These are phyloP conservation scores for Penicillium decumbens DNA, from an alignment of 2,329 filamentous ascomycete genomes.

Conservation along the genomic window DNA sequence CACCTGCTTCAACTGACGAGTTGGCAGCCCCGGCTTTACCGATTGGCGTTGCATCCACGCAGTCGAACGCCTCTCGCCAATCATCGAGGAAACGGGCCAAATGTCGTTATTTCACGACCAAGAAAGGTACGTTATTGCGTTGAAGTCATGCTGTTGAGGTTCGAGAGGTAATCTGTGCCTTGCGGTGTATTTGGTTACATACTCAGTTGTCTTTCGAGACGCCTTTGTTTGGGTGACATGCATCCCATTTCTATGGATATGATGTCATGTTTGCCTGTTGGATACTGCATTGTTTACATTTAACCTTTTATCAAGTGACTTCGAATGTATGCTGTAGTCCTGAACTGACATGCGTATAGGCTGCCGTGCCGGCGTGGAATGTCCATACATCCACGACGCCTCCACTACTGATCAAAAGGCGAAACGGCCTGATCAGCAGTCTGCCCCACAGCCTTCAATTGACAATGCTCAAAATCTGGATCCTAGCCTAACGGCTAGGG, in stretches of 20 bases:
- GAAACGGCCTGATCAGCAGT: constrained; percentile 14
- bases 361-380: constrained; percentile 50
- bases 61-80: constrained; percentile 13
- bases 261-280: not conserved
- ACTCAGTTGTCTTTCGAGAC: not conserved
- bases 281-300: not conserved
- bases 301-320: not conserved
- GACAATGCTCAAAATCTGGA: constrained; percentile 3
- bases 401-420: constrained; percentile 17
- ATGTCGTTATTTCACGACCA: constrained; percentile 26
- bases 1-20: constrained; percentile 23
- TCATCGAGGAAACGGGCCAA: constrained; percentile 18
- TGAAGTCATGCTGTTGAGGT: constrained; percentile 8
- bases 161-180: not conserved
- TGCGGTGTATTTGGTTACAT: not conserved
- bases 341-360: constrained; percentile 35
- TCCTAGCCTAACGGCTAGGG: constrained; percentile 10
- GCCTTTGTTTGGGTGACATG: not conserved
- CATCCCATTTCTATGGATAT: not conserved
- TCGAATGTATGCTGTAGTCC: not conserved
- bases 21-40: constrained; percentile 28
- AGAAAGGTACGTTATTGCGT: constrained; percentile 22
- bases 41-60: constrained; percentile 23
- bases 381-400: constrained; percentile 48
- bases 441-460: constrained; percentile 11